These are phyloP conservation scores for Melaleuca alternifolia DNA, from an alignment of 345 rosid genomes.

Conservation along the genomic window DNA sequence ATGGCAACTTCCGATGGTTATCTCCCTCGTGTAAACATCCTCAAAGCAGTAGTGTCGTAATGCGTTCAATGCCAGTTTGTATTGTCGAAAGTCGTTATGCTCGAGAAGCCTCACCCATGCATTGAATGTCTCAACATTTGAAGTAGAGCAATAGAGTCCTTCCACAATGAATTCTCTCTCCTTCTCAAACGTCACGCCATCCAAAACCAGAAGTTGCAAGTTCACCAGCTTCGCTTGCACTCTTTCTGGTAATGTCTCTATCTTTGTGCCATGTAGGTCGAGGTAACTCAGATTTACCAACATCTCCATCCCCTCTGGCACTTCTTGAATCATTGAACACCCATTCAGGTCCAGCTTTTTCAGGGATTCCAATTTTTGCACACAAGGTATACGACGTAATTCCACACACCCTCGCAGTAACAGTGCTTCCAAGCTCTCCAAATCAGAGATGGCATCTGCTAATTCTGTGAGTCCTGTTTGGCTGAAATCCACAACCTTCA, in stretches of 20 bases:
- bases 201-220: neutral
- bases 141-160: accelerated
- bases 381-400: neutral
- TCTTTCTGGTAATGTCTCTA: neutral
- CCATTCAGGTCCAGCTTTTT: neutral
- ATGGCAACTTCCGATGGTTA: neutral
- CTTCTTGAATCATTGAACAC: neutral
- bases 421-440: slow-evolving; percentile 2
- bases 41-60: no score
- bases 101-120: accelerated
- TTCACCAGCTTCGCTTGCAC: neutral
- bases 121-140: neutral
- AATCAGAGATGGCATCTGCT: slow-evolving; percentile 3
- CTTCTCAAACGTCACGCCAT: accelerated
- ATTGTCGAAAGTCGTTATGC: neutral
- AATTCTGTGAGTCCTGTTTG: accelerated
- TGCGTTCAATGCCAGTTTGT: neutral
- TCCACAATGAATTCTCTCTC: neutral
- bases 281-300: slow-evolving; percentile 5
- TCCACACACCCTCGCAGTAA: accelerated
- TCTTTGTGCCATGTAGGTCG: neutral
- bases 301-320: slow-evolving; percentile 8
- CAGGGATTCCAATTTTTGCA: neutral
- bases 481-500: neutral
- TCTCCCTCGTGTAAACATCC: neutral